phyloP scores from a whole-genome alignment of 371 early-diverging fungal species.

The Funneliformis caledonium region DNA sequence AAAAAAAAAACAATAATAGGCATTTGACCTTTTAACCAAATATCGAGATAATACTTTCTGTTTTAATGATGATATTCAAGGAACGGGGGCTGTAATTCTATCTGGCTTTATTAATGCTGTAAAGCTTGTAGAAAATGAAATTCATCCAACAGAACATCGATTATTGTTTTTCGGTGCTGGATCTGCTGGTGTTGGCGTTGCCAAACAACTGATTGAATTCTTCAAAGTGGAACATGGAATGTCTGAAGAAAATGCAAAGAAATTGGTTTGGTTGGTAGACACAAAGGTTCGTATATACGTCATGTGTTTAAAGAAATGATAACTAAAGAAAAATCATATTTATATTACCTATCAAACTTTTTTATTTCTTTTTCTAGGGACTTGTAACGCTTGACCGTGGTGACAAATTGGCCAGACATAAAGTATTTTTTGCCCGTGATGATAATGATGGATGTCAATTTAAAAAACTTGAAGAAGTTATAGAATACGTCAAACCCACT shows the following conservation, averaged over 20 bases:
- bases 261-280: slow-evolving; percentile 85
- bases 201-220: slow-evolving; percentile 79
- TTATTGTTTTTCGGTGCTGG: slow-evolving; percentile 91
- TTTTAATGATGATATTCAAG: slow-evolving; percentile 85
- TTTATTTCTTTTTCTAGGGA: slow-evolving; percentile 52
- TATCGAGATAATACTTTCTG: slow-evolving; percentile 70
- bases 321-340: not conserved
- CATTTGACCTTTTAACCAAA: slow-evolving; percentile 71
- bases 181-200: slow-evolving; percentile 89
- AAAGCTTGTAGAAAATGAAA: slow-evolving; percentile 58
- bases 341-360: slow-evolving; percentile 20
- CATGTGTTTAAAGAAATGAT: not conserved
- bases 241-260: slow-evolving; percentile 72
- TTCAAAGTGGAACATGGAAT: slow-evolving; percentile 70
- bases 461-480: slow-evolving; percentile 66
- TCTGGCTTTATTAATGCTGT: slow-evolving; percentile 92
- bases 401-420: slow-evolving; percentile 82
- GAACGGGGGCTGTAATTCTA: slow-evolving; percentile 92
- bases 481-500: slow-evolving; percentile 79
- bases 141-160: slow-evolving; percentile 72
- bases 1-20: slow-evolving; percentile 43
- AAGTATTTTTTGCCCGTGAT: slow-evolving; percentile 76
- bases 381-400: slow-evolving; percentile 83
- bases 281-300: slow-evolving; percentile 57
- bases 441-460: slow-evolving; percentile 79